These are phyloP conservation scores for Dentipellis sp. DNA, from an alignment of 768 basidiomycete genomes.

Conservation along the genomic window DNA sequence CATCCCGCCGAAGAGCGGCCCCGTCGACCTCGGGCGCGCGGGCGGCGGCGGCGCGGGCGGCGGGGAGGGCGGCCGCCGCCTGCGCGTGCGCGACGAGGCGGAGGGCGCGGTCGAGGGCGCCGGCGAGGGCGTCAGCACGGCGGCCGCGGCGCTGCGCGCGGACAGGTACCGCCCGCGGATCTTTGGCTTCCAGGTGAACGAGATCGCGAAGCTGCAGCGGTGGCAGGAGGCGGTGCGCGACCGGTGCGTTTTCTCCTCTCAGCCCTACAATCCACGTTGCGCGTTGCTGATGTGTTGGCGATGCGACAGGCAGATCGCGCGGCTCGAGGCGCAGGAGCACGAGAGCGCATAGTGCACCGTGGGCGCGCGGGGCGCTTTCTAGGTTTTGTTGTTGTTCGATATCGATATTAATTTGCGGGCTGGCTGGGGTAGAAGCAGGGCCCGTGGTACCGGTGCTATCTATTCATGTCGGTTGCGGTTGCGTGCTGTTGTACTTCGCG, in stretches of 20 bases:
- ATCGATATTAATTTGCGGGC: too few relatives aligned
- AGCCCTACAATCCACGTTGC: neutral
- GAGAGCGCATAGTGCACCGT: neutral
- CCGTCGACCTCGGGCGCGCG: constrained; percentile 28
- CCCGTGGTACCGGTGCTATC: too few relatives aligned
- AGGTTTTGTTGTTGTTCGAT: too few relatives aligned
- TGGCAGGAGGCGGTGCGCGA: constrained; percentile 96
- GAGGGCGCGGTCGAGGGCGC: constrained; percentile 42
- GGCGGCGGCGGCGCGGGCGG: constrained; percentile 19
- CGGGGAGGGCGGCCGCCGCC: constrained; percentile 23
- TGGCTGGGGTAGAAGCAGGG: too few relatives aligned
- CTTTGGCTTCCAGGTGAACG: constrained; percentile 95
- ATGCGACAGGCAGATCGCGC: constrained; percentile 10
- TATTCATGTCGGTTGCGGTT: too few relatives aligned
- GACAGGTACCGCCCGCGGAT: constrained; percentile 90
- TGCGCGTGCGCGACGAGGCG: constrained; percentile 34
- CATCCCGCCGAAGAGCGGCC: constrained; percentile 72
- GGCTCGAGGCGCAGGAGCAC: constrained; percentile 12
- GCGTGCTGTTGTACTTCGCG: too few relatives aligned
- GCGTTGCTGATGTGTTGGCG: neutral
- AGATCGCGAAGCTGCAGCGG: constrained; percentile 84
- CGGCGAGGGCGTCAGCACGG: constrained; percentile 67
- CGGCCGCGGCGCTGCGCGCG: constrained; percentile 77
- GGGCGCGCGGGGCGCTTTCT: too few relatives aligned
- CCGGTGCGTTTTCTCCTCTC: constrained; percentile 37